Evolutionary conservation across 73 alveolate genomes (phyloP).

Genomic region (Paramecium bursaria): DNA sequence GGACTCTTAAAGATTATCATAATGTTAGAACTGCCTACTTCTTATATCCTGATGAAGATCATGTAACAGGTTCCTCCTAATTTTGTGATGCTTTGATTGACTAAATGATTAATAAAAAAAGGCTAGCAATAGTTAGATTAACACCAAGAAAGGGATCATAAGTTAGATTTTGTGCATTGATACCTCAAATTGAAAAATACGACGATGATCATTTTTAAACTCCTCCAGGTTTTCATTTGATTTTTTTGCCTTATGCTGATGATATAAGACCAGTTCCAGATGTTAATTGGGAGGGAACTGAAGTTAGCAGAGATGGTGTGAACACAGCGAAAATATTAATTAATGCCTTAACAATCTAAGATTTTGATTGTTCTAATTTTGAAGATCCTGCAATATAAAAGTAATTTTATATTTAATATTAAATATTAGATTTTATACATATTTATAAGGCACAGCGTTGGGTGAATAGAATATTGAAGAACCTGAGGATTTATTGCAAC

Average conservation of each 20-base stretch:
- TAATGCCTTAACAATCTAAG: conserved; percentile 77
- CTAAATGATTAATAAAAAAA: conserved; percentile 89
- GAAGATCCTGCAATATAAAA: conserved; percentile 84
- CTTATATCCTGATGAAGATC: conserved; percentile 96
- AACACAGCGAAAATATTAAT: conserved; percentile 82
- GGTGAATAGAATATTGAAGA: conserved; percentile 80
- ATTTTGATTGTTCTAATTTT: conserved; percentile 84
- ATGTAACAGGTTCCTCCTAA: conserved; percentile 90
- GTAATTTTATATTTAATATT: neutral
- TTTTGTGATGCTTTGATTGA: conserved; percentile 92
- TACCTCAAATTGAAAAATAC: conserved; percentile 88
- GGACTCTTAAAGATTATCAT: conserved; percentile 90
- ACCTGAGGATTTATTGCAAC: conserved; percentile 83
- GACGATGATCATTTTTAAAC: conserved; percentile 77
- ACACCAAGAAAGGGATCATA: conserved; percentile 92
- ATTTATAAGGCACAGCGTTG: conserved; percentile 87
- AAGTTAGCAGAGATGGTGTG: conserved; percentile 68
- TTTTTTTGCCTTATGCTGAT: conserved; percentile 90
- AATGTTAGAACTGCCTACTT: conserved; percentile 94
- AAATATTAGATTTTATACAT: conserved; percentile 73
- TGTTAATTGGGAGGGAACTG: conserved; percentile 65
- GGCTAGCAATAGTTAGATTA: conserved; percentile 95
- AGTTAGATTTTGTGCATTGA: conserved; percentile 93
- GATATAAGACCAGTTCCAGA: conserved; percentile 80
- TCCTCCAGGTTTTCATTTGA: conserved; percentile 88